Evolutionary conservation across 768 basidiomycete genomes (phyloP), one percentile per base, ranked within the genome.

Genomic region (Leccinum boreale): DNA sequence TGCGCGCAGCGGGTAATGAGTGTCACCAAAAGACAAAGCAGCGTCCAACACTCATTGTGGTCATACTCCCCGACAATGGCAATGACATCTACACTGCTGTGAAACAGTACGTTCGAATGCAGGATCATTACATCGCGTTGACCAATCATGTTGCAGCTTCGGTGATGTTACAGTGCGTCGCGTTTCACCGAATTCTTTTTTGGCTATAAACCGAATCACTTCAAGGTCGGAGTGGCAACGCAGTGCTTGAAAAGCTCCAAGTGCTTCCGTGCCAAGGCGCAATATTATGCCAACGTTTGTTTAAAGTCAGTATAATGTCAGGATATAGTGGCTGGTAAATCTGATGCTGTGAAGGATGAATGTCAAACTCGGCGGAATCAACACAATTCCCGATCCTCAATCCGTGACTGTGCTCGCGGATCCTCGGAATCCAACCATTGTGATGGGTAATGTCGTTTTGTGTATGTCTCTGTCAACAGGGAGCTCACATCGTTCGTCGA

Each of bases 321-420:
- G n/a, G n/a, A 31, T 55, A 7, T 5, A 28, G 14, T 21, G 15
- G 24, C 14, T 55, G 39, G 9, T 24, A 28, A 26, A 51, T 39
- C 51, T 58, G 57, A 56, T 53, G 36, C 17, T 4, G 24, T 23
- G 21, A 58, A 92, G 90, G 69, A 79, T 92, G 63, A 92, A 92
- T 59, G 90, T 90, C 19, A 92, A 93, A 69, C 77, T 92, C 0
- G 91, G 90, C 14, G 91, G 91, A 1, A 87, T 92, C 67, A 93
- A 93, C 67, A 82, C 84, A 2, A 78, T 93, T 29, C 90, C 90
- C 0, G 87, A 90, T 52, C 79, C 87, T 0, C 75, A 79, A 12
- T 86, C 86, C 0, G 86, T 89, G 2, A 76, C 81, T 0, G 79
- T 82, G 8, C 74, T 93, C 10, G 82, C 84, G 0, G 90, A 93